phyloP scores from a whole-genome alignment of 352 stramenopile genomes.

The Halophytophthora polymorphica region DNA sequence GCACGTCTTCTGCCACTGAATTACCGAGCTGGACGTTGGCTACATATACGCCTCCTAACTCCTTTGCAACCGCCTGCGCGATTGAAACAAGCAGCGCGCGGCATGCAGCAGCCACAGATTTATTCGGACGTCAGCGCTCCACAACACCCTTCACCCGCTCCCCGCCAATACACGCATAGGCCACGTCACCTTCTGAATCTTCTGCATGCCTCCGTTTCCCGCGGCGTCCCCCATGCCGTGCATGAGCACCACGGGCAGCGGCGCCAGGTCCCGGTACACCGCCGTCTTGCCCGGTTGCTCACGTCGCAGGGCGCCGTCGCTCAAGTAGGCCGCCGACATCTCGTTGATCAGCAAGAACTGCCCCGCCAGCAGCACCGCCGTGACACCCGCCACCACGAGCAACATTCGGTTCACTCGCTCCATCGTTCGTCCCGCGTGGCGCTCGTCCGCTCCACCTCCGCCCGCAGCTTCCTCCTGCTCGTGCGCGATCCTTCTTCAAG shows the following conservation, averaged over 20 bases:
- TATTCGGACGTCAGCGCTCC: neutral
- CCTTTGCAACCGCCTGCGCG: slow-evolving; percentile 52
- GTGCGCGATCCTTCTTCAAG: too few relatives aligned
- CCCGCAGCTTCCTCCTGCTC: slow-evolving; percentile 9
- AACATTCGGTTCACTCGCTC: slow-evolving; percentile 31
- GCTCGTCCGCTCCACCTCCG: neutral
- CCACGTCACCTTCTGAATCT: slow-evolving; percentile 65
- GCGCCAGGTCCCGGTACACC: slow-evolving; percentile 34
- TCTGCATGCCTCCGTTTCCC: slow-evolving; percentile 87
- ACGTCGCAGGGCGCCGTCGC: slow-evolving; percentile 12
- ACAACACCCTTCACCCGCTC: neutral
- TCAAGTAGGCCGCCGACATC: slow-evolving; percentile 31
- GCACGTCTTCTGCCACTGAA: slow-evolving; percentile 78
- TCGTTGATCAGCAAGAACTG: slow-evolving; percentile 50
- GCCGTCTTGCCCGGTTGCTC: slow-evolving; percentile 17
- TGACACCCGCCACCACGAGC: slow-evolving; percentile 31
- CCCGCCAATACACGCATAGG: neutral
- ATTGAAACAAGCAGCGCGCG: neutral
- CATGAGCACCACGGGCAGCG: slow-evolving; percentile 81
- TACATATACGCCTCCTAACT: slow-evolving; percentile 78
- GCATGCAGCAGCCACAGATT: neutral
- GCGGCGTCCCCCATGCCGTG: slow-evolving; percentile 95
- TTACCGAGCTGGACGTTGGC: slow-evolving; percentile 89
- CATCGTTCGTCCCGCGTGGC: slow-evolving; percentile 13
- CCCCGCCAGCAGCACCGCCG: slow-evolving; percentile 38